Base-by-base conservation (phyloP, 139 green algal genomes). In the Tetradesmus obliquus region DNA sequence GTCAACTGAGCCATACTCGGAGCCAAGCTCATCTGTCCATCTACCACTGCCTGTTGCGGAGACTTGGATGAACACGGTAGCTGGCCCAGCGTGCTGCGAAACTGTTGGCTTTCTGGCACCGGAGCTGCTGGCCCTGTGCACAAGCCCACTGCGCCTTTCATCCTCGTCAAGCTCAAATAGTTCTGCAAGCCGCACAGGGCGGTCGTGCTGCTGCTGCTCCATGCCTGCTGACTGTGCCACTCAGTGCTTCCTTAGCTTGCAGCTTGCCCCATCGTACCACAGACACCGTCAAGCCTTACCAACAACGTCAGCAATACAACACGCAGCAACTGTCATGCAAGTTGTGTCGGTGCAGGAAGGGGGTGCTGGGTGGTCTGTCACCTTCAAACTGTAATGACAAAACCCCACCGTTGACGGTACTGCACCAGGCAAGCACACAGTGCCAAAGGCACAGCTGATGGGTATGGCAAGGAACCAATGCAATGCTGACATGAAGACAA, bases 41-140 rank as follows among this genome's bases (percentile, higher is more conserved):
- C 58, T 57, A 24, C 84, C n/a, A 60, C 58, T 81, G 84, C 58
- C 84, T 19, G 71, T 60, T 51, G 84, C 84, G 71, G 58, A 51
- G 19, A 88, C 84, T 15, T 79, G 24, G 4, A 88, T 55, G 5
- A 53, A 55, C 8, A 80, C 84, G 45, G 84, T 79, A 32, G 58
- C n/a, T 80, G 45, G 69, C 17, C 66, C 66, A 76, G 66, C 66
- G 17, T 24, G 66, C 66, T 76, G 60, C 45, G 82, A 87, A 55
- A 86, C 81, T 69, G 81, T 86, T 86, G 82, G 17, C 62, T 87
- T 72, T 76, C 3, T 24, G n/a, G 66, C 15, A 2, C 66, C 66
- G 5, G 66, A 76, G n/a, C 66, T 20, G 15, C 66, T 76, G n/a
- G 66, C 66, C 66, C 66, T 76, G 17, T 76, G 66, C 66, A 76